phyloP scores from a whole-genome alignment of 495 filamentous ascomycete genomes.

The Letharia lupina region DNA sequence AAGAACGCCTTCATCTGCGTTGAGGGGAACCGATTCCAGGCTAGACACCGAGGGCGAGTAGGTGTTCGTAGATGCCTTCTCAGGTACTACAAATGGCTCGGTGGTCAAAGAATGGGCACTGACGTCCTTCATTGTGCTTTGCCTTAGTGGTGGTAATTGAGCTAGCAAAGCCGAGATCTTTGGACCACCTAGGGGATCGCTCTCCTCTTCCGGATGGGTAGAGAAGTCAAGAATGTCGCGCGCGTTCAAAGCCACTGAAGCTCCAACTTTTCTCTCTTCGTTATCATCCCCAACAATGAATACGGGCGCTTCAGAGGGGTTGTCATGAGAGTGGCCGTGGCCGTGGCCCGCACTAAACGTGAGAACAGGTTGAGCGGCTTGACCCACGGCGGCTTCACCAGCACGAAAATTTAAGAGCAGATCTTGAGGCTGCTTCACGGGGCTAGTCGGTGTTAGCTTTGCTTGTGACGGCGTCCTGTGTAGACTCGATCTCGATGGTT shows the following conservation, averaged over 20 bases:
- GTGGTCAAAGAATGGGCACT: background rate
- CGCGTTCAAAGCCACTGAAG: background rate
- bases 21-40: slow-evolving; percentile 10
- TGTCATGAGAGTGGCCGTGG: background rate
- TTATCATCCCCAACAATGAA: slow-evolving; percentile 4
- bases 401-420: background rate
- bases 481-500: background rate
- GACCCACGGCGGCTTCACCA: background rate
- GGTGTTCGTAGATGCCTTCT: background rate
- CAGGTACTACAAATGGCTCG: background rate
- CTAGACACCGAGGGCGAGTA: slow-evolving; percentile 11
- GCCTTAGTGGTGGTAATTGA: slow-evolving; percentile 1
- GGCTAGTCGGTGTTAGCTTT: background rate
- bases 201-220: background rate
- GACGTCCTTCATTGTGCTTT: background rate
- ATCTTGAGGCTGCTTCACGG: background rate
- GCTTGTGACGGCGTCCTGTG: background rate
- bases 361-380: background rate
- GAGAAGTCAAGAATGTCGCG: background rate
- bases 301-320: background rate
- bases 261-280: background rate
- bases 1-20: background rate
- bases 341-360: background rate
- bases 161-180: slow-evolving; percentile 4
- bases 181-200: background rate